phyloP scores from a whole-genome alignment of 495 filamentous ascomycete genomes.

The Astrocystis sublimbata region DNA sequence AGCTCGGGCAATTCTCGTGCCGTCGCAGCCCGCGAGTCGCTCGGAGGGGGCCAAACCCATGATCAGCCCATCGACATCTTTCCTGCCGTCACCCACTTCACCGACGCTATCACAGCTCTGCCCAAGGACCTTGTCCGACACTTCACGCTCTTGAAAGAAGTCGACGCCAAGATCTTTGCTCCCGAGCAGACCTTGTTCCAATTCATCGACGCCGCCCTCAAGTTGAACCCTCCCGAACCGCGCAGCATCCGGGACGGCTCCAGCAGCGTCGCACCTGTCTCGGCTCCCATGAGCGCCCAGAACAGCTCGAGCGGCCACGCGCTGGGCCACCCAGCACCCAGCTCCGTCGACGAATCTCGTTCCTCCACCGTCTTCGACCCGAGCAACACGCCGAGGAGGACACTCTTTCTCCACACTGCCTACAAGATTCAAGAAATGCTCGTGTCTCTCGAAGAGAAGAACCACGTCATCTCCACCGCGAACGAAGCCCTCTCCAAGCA shows the following conservation, averaged over 20 bases:
- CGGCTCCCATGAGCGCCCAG: constrained; percentile 47
- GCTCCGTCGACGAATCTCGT: constrained; percentile 41
- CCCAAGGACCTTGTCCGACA: constrained; percentile 93
- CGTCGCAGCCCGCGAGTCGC: constrained; percentile 40
- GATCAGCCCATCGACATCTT: constrained; percentile 68
- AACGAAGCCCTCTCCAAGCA: constrained; percentile 87
- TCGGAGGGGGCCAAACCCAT: constrained; percentile 42
- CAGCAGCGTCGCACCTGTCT: constrained; percentile 42
- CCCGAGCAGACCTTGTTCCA: constrained; percentile 71
- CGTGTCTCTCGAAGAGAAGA: constrained; percentile 90
- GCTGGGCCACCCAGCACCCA: constrained; percentile 27
- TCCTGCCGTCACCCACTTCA: constrained; percentile 91
- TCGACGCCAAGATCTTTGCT: constrained; percentile 88
- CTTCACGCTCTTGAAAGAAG: constrained; percentile 92
- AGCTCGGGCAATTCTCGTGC: constrained; percentile 45
- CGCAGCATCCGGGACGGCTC: constrained; percentile 44
- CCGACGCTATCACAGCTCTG: constrained; percentile 87
- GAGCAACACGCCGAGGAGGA: constrained; percentile 58
- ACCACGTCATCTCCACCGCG: constrained; percentile 87
- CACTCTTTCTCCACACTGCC: constrained; percentile 62
- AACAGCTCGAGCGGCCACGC: constrained; percentile 44
- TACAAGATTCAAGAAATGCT: constrained; percentile 72
- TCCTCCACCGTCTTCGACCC: constrained; percentile 46
- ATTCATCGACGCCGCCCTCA: constrained; percentile 66
- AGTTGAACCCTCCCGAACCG: constrained; percentile 53